Base-by-base conservation (phyloP, 2,329 filamentous ascomycete genomes). In the Ceratocystis diversiconidia region DNA sequence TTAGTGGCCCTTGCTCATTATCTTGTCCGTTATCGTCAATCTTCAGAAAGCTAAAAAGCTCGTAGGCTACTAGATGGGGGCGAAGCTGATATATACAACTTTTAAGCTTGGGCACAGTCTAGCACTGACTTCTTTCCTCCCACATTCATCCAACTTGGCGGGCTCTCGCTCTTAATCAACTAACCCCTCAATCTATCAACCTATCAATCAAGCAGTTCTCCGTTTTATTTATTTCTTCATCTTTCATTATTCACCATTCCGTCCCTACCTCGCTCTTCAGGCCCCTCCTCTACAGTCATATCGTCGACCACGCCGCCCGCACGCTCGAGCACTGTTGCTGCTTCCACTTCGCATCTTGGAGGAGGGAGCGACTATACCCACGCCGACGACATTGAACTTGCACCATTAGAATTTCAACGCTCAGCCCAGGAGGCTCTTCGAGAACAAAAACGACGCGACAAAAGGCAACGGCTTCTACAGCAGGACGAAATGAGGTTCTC, bases 401-500 rank as follows among this genome's bases (percentile, higher is more conserved):
- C 70, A 78, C 70, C 68, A 30, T 30, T 63, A 52, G 10, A 59
- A 28, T 59, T 59, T 5, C 28, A 5, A 3, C 55, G 55, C 55
- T 69, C 71, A 63, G 68, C 70, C 62, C 69, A 72, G 67, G 73
- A 74, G 66, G 69, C 70, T 46, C 74, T 73, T 64, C 72, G 70
- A 70, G 72, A 69, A 68, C 70, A 73, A 22, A 85, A 82, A 75
- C 77, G 80, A 72, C 76, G 76, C 70, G 79, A 81, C 74, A 91
- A 91, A 79, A 82, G 84, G 74, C 79, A 79, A 73, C 83, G 83
- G 80, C 85, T 92, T 72, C 83, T 89, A 71, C 80, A 86, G 71
- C 83, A 80, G 70, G 86, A 88, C 85, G 89, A 90, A 73, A 99
- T 99, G 94, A 97, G 97, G 86, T 99, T 99, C 81, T 97, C 92